These are phyloP conservation scores for Sorghum bicolor DNA, from an alignment of 176 grass and related monocot species.

Conservation along the genomic window Sorghum_bicolor_NCBIv3 NC_012878.2:42781001-42781500, in stretches of 20 bases:
- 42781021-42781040: constrained; percentile 80
- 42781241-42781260: not conserved
- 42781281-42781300: not conserved
- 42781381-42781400: constrained; percentile 92
- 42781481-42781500: constrained; percentile 46
- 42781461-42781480: constrained; percentile 96
- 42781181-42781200: not conserved
- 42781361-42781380: constrained; percentile 20
- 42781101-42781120: not conserved
- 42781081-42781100: not conserved
- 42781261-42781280: not conserved
- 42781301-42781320: not conserved
- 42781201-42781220: not conserved
- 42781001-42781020: constrained; percentile 90
- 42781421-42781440: constrained; percentile 79
- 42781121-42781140: not conserved
- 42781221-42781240: not conserved
- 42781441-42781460: constrained; percentile 95
- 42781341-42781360: not conserved
- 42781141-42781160: not conserved
- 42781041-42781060: not conserved
- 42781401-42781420: constrained; percentile 78
- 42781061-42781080: not conserved
- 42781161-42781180: not conserved
- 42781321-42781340: not conserved